A percentile compares a stretch with the other conserved stretches of the same genome.
These are phyloP conservation scores for Xylaria sp. DNA, from an alignment of 2,329 filamentous ascomycete species.

Conservation along the genomic window DNA sequence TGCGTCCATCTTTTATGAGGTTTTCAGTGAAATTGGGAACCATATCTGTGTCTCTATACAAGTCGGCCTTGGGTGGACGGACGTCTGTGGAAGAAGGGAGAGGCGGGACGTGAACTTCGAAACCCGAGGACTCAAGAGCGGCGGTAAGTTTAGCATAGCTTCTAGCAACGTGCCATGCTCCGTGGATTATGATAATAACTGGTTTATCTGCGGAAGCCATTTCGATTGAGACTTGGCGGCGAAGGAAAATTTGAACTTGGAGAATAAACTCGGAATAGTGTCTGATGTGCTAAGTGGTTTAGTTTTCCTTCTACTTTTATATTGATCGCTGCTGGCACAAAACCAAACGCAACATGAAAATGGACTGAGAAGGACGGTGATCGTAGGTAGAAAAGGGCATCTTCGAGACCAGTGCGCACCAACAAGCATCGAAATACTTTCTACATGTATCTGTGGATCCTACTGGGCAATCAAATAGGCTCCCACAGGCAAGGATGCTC, in stretches of 20 bases:
- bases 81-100: slow-evolving; percentile 36
- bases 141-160: slow-evolving; percentile 31
- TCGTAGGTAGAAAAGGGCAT: too few species aligned
- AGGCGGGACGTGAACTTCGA: slow-evolving; percentile 37
- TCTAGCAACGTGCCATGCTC: slow-evolving; percentile 37
- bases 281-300: background rate
- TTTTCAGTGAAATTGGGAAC: slow-evolving; percentile 40
- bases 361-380: too few species aligned
- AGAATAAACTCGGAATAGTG: background rate
- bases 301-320: background rate
- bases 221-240: background rate
- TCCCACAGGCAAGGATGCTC: background rate
- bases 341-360: too few species aligned
- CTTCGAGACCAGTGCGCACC: too few species aligned
- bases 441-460: too few species aligned
- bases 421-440: too few species aligned
- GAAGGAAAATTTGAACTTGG: background rate
- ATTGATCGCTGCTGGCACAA: background rate
- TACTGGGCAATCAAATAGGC: too few species aligned
- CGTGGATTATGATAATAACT: slow-evolving; percentile 34
- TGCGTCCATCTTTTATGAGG: slow-evolving; percentile 40
- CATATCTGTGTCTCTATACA: slow-evolving; percentile 39
- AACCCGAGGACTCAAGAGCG: slow-evolving; percentile 28
- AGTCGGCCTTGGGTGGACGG: slow-evolving; percentile 42
- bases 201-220: slow-evolving; percentile 29